A percentile compares a stretch with the other conserved stretches of the same genome.
phyloP scores from a whole-genome alignment of 495 filamentous ascomycete species.

The Penicillium turbatum region DNA sequence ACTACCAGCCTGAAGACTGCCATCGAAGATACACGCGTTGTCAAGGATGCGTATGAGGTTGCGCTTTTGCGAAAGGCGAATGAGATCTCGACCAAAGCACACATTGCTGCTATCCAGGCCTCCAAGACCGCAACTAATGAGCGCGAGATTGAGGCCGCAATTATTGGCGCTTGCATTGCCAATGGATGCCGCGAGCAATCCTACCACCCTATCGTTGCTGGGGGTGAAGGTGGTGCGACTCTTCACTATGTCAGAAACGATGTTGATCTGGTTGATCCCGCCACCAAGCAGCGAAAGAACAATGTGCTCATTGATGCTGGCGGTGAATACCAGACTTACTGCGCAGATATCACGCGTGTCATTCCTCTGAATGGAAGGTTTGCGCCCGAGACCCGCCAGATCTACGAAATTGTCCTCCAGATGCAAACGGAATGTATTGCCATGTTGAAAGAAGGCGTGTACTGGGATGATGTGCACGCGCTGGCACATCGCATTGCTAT shows the following conservation, averaged over 20 bases:
- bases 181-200: constrained; percentile 72
- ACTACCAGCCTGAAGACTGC: constrained; percentile 61
- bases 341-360: constrained; percentile 83
- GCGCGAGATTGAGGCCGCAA: constrained; percentile 74
- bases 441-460: constrained; percentile 66
- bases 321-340: constrained; percentile 74
- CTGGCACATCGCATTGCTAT: constrained; percentile 79
- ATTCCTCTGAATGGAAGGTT: constrained; percentile 81
- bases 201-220: constrained; percentile 80
- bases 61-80: constrained; percentile 81
- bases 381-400: constrained; percentile 61
- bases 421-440: constrained; percentile 80
- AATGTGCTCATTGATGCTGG: constrained; percentile 83
- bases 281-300: constrained; percentile 52
- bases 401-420: constrained; percentile 80
- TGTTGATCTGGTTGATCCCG: constrained; percentile 46
- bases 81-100: constrained; percentile 69
- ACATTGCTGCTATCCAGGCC: constrained; percentile 63
- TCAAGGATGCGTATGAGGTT: constrained; percentile 83
- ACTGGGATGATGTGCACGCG: constrained; percentile 83
- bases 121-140: constrained; percentile 69
- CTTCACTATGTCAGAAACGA: constrained; percentile 86
- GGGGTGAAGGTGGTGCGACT: constrained; percentile 71
- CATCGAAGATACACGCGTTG: constrained; percentile 71
- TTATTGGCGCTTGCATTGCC: constrained; percentile 69